Evolutionary conservation across 2,329 filamentous ascomycete genomes (phyloP), one percentile per base, ranked within the genome.

Genomic region (Alternaria viburni): DNA sequence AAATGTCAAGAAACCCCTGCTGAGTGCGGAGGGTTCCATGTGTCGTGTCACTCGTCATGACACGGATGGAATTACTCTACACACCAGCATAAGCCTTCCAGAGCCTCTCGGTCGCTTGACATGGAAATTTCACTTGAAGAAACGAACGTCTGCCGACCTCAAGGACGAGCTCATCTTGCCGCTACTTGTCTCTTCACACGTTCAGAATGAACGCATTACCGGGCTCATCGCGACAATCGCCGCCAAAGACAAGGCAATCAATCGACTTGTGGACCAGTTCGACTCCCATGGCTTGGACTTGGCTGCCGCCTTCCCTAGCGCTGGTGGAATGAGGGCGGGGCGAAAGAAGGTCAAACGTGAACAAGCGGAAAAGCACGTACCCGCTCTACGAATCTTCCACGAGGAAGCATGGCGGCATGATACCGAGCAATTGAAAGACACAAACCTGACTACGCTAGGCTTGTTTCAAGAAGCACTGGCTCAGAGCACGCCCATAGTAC

Each of bases 81-180:
- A 84, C 44, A 81, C 91, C 26, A 88, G 83, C 4, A 88, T 88
- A 59, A 79, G 85, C 9, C 82, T 95, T 12, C 89, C 90, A 1
- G 78, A 82, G n/a, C 88, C 88, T 1, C 82, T 93, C 28, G 82
- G 84, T 51, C 84, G 87, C 6, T 81, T 95, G 36, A 81, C 81
- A 63, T 95, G 92, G 92, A 85, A 85, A 0, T 83, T 93, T 59
- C 79, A 84, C 51, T 79, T 95, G 17, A 76, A 69, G 8, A 83
- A 77, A 52, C 77, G 80, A 30, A 67, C 79, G 1, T 73, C 81
- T 5, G 75, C 77, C 6, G 77, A 76, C 4, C 72, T 87, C n/a
- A 85, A 83, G 12, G 77, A 78, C 47, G 80, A 85, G 50, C 74
- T 90, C 21, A 79, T 89, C 10, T 74, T 85, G 6, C 87, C 88